These are phyloP conservation scores for Kockiozyma suomiensis DNA, from an alignment of 805 yeast genomes.

Conservation along the genomic window DNA sequence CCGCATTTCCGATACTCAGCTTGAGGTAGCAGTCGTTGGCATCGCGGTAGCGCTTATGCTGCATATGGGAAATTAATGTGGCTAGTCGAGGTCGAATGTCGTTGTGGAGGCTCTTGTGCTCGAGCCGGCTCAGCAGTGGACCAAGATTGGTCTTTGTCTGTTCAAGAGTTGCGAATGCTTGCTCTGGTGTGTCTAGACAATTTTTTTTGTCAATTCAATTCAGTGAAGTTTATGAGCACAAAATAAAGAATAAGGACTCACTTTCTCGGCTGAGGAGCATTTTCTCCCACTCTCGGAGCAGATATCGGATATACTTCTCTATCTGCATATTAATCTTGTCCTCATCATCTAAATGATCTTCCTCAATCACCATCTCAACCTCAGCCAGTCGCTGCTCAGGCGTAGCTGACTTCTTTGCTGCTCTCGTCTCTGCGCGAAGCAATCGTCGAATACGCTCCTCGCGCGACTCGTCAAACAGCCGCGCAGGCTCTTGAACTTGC, in stretches of 20 bases:
- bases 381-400: conserved; percentile 40
- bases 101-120: conserved; percentile 46
- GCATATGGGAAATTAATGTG: conserved; percentile 64
- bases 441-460: conserved; percentile 33
- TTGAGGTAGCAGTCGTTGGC: conserved; percentile 74
- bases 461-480: conserved; percentile 37
- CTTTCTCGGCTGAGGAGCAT: conserved; percentile 45
- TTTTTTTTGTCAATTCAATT: no score
- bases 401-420: conserved; percentile 17
- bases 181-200: conserved; percentile 28
- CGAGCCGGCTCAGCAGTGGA: conserved; percentile 57
- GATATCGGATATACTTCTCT: conserved; percentile 51
- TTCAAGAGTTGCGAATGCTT: conserved; percentile 41
- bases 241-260: no score
- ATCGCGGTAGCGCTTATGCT: conserved; percentile 50
- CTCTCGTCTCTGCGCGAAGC: conserved; percentile 31
- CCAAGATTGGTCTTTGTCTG: conserved; percentile 56
- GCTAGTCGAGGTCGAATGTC: conserved; percentile 57
- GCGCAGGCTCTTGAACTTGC: conserved; percentile 36
- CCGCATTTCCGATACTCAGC: conserved; percentile 81
- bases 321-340: conserved; percentile 47
- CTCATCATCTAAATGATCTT: conserved; percentile 44
- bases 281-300: conserved; percentile 52
- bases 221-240: no score
- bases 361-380: conserved; percentile 35